Conservation (phyloP, 176 grass and related monocot genomes). For the Aegilops umbellulata region DNA sequence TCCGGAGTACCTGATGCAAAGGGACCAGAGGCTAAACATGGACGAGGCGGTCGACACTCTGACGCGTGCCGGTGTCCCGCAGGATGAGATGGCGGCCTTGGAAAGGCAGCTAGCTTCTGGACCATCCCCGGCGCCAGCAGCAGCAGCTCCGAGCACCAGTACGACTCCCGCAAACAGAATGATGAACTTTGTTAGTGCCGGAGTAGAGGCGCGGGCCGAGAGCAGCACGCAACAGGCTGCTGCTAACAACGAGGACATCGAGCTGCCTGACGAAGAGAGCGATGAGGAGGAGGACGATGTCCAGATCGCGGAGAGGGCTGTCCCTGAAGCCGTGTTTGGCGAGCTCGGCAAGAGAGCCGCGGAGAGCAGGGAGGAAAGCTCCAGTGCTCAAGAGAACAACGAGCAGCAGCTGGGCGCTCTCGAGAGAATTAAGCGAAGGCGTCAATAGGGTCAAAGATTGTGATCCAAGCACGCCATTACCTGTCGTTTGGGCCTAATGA, state of each 20-base stretch:
- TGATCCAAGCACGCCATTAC: not conserved
- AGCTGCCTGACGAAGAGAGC: conserved; percentile 84
- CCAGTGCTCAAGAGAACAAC: conserved; percentile 48
- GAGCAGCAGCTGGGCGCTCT: conserved; percentile 69
- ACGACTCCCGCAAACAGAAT: conserved; percentile 32
- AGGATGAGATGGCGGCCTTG: conserved; percentile 88
- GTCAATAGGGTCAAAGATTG: conserved; percentile 43
- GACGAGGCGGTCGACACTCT: conserved; percentile 88
- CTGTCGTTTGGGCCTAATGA: not conserved
- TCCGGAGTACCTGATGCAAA: conserved; percentile 89
- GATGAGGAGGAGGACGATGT: conserved; percentile 81
- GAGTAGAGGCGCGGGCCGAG: conserved; percentile 60
- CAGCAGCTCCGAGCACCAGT: conserved; percentile 21
- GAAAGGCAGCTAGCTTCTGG: conserved; percentile 73
- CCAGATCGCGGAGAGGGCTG: conserved; percentile 62
- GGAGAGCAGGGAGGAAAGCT: conserved; percentile 50
- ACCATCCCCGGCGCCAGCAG: conserved; percentile 33
- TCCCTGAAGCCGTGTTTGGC: conserved; percentile 82
- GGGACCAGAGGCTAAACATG: conserved; percentile 75
- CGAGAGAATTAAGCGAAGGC: conserved; percentile 87
- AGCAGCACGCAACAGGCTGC: conserved; percentile 32
- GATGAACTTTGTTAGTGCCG: conserved; percentile 86
- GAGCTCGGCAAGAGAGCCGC: conserved; percentile 71
- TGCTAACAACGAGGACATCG: conserved; percentile 81
- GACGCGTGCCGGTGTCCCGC: conserved; percentile 63